Evolutionary conservation across 371 early-diverging fungal genomes (phyloP), one percentile per base, ranked within the genome.

Genomic region (Batrachochytrium dendrobatidis): DNA sequence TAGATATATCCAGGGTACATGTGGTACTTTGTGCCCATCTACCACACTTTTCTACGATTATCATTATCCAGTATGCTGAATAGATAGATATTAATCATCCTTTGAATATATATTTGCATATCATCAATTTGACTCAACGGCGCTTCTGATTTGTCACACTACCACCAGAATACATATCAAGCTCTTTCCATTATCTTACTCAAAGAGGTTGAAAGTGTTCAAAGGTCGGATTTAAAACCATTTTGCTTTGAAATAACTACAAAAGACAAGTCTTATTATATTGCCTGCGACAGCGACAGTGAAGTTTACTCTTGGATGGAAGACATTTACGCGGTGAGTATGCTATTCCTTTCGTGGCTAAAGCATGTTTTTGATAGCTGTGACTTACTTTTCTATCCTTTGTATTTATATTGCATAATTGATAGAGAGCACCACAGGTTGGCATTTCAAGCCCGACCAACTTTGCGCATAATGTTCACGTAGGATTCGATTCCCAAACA

Each of bases 271-370:
- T 82, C 86, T 44, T 91, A 87, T 67, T 89, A 81, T 70, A 71
- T 96, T 35, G 80, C 89, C 22, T 91, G 90, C 74, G 86, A 84
- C 71, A 89, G 83, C 73, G 96, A 96, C 70, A 91, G 91, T 62
- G 95, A 96, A 60, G 76, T 96, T 31, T 96, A 96, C 70, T 85
- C 89, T 28, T 95, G 95, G 96, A 88, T 94, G 84, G 95, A 95
- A 66, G 89, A 88, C 58, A 87, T 95, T 65, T 94, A 94, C 73
- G 83, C 81, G 72, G 85, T 86, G 33, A 0, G 61, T 35, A 49
- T 62, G 39, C 39, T 15, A 17, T 15, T 20, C 39, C 39, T 39
- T 15, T 15, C 39, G 20, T 39, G 17, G 17, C 15, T 20, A 15
- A 20, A 17, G 15, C 39, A 39, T 20, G 15, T 20, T 39, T 15